Conservation (phyloP, 2,329 filamentous ascomycete species). For the Volutella citrinella region DNA sequence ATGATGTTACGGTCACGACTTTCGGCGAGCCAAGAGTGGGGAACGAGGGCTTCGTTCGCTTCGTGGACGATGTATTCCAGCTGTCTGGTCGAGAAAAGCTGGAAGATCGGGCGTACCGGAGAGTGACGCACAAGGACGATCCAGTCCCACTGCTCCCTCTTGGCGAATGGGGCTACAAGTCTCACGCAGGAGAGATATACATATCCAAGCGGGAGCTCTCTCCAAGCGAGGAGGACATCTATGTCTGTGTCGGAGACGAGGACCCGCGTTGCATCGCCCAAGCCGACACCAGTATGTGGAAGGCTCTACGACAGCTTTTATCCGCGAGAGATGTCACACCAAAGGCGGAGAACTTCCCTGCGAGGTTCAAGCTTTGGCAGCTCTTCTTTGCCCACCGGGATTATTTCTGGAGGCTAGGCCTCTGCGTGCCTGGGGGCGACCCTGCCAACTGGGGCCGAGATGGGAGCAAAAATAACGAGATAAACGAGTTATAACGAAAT, state of each 20-base stretch:
- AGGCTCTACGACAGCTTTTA: constrained; percentile 23
- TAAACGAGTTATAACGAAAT: constrained; percentile 36
- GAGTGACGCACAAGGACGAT: constrained; percentile 83
- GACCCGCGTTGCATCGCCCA: constrained; percentile 72
- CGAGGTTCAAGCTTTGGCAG: constrained; percentile 77
- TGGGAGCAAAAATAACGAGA: constrained; percentile 38
- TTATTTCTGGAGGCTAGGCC: constrained; percentile 91
- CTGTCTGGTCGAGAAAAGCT: constrained; percentile 32
- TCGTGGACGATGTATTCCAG: constrained; percentile 52
- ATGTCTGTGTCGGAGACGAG: constrained; percentile 65
- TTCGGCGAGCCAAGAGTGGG: constrained; percentile 82
- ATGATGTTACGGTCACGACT: constrained; percentile 75
- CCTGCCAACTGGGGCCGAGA: constrained; percentile 63
- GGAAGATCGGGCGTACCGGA: constrained; percentile 55
- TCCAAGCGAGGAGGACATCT: constrained; percentile 66
- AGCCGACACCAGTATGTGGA: constrained; percentile 38
- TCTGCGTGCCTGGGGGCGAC: constrained; percentile 82
- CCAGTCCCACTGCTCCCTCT: constrained; percentile 86
- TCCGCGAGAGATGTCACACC: constrained; percentile 20
- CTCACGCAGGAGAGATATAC: constrained; percentile 85
- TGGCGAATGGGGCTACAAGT: constrained; percentile 80
- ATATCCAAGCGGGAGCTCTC: constrained; percentile 71
- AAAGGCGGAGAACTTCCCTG: constrained; percentile 49
- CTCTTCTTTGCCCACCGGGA: constrained; percentile 91
- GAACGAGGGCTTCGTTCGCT: constrained; percentile 53